Conservation (phyloP, 2,329 filamentous ascomycete genomes). For the Colletotrichum sp. region DNA sequence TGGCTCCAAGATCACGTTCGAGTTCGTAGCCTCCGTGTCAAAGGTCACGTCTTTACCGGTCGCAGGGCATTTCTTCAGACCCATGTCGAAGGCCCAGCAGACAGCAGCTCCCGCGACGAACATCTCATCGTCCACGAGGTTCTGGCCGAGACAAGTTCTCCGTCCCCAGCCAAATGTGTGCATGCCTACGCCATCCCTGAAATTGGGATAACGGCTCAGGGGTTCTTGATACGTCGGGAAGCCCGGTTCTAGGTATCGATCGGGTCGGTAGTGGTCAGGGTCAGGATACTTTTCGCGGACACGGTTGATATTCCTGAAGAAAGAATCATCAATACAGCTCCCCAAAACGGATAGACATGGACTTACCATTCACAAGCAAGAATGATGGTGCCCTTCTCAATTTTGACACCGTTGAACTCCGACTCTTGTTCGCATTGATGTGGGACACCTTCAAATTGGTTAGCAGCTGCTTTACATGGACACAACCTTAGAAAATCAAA, state of each 20-base stretch:
- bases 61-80: conserved; percentile 41
- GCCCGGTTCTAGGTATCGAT: conserved; percentile 65
- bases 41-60: conserved; percentile 49
- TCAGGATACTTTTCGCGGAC: conserved; percentile 65
- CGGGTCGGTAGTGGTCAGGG: conserved; percentile 66
- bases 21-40: conserved; percentile 55
- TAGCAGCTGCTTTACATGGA: background rate
- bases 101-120: conserved; percentile 53
- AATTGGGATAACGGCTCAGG: conserved; percentile 65
- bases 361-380: conserved; percentile 55
- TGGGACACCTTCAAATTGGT: conserved; percentile 42
- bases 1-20: conserved; percentile 59
- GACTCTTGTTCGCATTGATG: conserved; percentile 53
- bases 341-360: background rate
- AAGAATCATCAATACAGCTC: background rate
- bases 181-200: conserved; percentile 63
- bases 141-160: conserved; percentile 66
- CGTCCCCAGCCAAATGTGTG: conserved; percentile 70
- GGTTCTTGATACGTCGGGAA: conserved; percentile 72
- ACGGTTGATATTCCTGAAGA: conserved; percentile 58
- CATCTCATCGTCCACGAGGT: conserved; percentile 65
- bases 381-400: conserved; percentile 53
- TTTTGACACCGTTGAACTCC: conserved; percentile 50
- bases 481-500: background rate
- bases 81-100: conserved; percentile 55